A percentile compares a stretch with the other conserved stretches of the same genome.
phyloP scores from a whole-genome alignment of 306 rosid genomes.

The Biancaea sappan region DNA sequence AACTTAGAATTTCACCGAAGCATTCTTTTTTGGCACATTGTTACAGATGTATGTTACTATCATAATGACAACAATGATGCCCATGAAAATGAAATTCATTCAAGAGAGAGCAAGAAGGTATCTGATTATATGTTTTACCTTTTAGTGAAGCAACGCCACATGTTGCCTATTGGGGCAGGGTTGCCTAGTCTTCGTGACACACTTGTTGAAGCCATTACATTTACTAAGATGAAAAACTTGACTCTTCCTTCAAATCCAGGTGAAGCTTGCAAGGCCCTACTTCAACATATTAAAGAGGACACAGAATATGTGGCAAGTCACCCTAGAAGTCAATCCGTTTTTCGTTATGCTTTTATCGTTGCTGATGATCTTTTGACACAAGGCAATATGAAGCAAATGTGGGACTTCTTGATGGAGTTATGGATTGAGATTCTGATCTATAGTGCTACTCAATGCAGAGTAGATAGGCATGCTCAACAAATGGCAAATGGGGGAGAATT shows the following conservation, averaged over 20 bases:
- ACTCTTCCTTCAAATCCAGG: not conserved
- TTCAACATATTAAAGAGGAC: not conserved
- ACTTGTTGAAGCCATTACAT: not conserved
- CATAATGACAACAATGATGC: not conserved
- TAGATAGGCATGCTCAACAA: not conserved
- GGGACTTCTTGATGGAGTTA: not conserved
- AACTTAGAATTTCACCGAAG: not conserved
- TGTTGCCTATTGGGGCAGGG: no score
- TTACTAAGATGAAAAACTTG: no score
- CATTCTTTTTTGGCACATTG: no score
- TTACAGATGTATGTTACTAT: not conserved
- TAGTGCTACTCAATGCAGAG: not conserved
- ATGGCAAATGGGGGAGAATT: not conserved
- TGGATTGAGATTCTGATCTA: not conserved
- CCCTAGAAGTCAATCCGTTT: not conserved
- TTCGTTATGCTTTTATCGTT: not conserved
- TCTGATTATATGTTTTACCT: slow-evolving; percentile 20
- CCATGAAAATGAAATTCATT: not conserved
- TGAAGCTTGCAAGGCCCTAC: not conserved
- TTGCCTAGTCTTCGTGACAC: not conserved
- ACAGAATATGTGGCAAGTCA: not conserved
- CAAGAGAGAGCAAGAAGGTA: not conserved
- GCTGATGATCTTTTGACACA: not conserved
- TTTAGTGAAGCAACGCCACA: not conserved
- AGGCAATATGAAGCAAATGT: not conserved